Percentiles rank a stretch among this genome's conserved stretches.
Conservation (phyloP, 2,329 filamentous ascomycete species). For the Cladosporium cucumerinum region DNA sequence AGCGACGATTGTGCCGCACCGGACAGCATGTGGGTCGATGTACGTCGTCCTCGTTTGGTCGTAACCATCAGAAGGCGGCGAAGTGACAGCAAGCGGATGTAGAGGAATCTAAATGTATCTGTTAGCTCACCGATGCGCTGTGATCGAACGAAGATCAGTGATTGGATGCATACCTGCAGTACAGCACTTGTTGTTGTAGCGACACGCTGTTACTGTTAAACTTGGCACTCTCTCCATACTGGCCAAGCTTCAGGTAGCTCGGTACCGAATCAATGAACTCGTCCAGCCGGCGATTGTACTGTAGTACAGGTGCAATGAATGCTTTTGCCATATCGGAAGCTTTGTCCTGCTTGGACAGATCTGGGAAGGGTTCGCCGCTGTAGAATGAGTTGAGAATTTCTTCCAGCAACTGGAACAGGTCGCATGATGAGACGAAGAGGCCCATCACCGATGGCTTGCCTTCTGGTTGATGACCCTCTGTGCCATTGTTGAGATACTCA, state of each 20-base stretch:
- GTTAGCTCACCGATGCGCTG: slow-evolving; percentile 23
- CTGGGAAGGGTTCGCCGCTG: slow-evolving; percentile 18
- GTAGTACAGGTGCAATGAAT: slow-evolving; percentile 23
- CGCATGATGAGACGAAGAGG: slow-evolving; percentile 28
- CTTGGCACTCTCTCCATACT: slow-evolving; percentile 3
- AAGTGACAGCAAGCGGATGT: slow-evolving; percentile 25
- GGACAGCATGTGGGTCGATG: slow-evolving; percentile 7
- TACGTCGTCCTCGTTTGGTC: slow-evolving; percentile 34
- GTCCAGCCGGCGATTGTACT: slow-evolving; percentile 24
- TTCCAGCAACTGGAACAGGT: slow-evolving; percentile 26
- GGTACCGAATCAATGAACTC: slow-evolving; percentile 22
- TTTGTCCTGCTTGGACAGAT: slow-evolving; percentile 12
- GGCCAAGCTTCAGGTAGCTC: slow-evolving; percentile 1
- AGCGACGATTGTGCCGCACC: slow-evolving; percentile 29
- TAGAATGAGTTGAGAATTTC: slow-evolving; percentile 28
- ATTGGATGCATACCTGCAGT: slow-evolving; percentile 1
- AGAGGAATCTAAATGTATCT: slow-evolving; percentile 22
- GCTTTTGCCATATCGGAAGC: slow-evolving; percentile 17
- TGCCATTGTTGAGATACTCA: slow-evolving; percentile 50
- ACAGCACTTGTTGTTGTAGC: slow-evolving; percentile 9
- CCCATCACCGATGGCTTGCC: slow-evolving; percentile 31
- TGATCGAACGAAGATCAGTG: background rate
- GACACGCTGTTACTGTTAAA: slow-evolving; percentile 9
- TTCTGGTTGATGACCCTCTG: slow-evolving; percentile 38
- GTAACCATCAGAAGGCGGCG: slow-evolving; percentile 33